These are phyloP conservation scores for Fusarium piperis DNA, from an alignment of 2,329 filamentous ascomycete genomes.

Conservation along the genomic window DNA sequence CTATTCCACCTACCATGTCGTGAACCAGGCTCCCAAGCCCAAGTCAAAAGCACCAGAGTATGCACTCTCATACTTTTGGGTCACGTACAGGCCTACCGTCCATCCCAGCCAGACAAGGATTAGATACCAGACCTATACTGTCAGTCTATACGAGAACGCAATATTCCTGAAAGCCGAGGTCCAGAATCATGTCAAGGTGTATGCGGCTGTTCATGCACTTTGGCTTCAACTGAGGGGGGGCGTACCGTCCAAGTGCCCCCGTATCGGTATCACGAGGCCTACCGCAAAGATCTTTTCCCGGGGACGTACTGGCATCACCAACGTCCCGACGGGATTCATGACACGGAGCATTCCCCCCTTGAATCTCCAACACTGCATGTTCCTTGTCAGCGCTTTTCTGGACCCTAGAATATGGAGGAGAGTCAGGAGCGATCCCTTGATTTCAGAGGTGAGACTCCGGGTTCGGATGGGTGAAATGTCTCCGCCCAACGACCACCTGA, in stretches of 20 bases:
- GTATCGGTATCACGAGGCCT: constrained; percentile 2
- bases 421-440: neutral
- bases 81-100: neutral
- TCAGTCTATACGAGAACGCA: neutral
- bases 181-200: neutral
- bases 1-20: neutral
- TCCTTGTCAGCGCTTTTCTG: constrained; percentile 2
- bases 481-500: neutral
- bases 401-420: neutral
- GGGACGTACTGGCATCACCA: neutral
- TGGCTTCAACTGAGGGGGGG: neutral
- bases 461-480: constrained; percentile 12
- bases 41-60: neutral
- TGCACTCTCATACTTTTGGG: neutral
- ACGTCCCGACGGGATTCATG: neutral
- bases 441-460: constrained; percentile 14
- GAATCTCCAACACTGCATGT: neutral
- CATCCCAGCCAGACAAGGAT: neutral
- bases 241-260: neutral
- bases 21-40: neutral
- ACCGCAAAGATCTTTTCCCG: neutral
- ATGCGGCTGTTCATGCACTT: neutral
- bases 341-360: constrained; percentile 12
- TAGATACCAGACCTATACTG: neutral
- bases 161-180: neutral